Conservation (phyloP, 2,329 filamentous ascomycete species). For the Leptographium procerum region DNA sequence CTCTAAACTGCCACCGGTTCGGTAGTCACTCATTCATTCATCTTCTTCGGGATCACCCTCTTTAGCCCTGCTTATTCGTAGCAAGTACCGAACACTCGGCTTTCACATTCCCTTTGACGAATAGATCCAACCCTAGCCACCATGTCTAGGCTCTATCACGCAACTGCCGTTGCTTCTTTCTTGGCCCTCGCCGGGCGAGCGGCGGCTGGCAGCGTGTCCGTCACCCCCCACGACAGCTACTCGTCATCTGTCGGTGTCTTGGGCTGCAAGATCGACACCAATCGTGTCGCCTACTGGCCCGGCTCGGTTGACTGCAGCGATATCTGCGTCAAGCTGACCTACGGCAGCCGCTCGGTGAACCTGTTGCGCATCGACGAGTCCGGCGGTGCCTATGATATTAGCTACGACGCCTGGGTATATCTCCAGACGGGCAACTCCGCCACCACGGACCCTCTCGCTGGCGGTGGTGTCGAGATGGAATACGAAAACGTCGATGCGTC, state of each 20-base stretch:
- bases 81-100: not conserved
- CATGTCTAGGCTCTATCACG: not conserved
- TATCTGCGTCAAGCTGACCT: slow-evolving; percentile 43
- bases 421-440: slow-evolving; percentile 40
- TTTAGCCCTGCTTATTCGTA: not conserved
- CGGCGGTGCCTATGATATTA: slow-evolving; percentile 44
- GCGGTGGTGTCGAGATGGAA: slow-evolving; percentile 39
- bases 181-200: not conserved
- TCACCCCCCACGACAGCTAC: slow-evolving; percentile 45
- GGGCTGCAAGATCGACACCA: slow-evolving; percentile 49
- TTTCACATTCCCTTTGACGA: not conserved
- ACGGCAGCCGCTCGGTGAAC: slow-evolving; percentile 37
- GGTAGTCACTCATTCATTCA: not conserved
- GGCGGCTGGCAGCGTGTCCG: slow-evolving; percentile 18
- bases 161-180: not conserved
- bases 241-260: slow-evolving; percentile 46
- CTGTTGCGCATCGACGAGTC: slow-evolving; percentile 49
- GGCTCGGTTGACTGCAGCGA: slow-evolving; percentile 38
- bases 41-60: not conserved
- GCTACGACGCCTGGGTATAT: slow-evolving; percentile 51
- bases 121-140: not conserved
- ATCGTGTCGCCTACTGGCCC: slow-evolving; percentile 53
- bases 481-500: slow-evolving; percentile 35
- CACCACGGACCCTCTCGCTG: slow-evolving; percentile 29
- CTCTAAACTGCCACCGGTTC: not conserved